phyloP scores from a whole-genome alignment of 1,284 basidiomycete species.

The Sutorius eximius region DNA sequence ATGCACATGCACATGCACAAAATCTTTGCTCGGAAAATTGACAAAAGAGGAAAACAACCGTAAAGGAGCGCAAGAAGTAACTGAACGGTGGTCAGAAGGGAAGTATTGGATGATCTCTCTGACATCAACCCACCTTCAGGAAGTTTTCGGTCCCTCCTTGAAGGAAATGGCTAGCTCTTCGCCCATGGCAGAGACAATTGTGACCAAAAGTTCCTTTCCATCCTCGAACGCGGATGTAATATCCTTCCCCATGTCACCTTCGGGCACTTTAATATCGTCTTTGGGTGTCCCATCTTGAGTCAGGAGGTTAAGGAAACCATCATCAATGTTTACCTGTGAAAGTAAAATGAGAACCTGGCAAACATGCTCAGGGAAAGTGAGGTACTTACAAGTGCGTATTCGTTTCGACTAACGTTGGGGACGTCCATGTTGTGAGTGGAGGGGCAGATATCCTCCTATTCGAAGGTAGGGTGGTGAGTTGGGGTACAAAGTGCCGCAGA shows the following conservation, averaged over 20 bases:
- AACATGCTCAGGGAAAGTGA: constrained; percentile 2
- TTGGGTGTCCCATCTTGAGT: constrained; percentile 80
- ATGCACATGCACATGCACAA: constrained; percentile 30
- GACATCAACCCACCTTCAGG: constrained; percentile 31
- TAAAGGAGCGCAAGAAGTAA: constrained; percentile 4
- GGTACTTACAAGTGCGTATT: constrained; percentile 84
- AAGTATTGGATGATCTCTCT: background rate
- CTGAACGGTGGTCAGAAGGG: background rate
- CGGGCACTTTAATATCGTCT: constrained; percentile 95
- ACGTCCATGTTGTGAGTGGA: constrained; percentile 99
- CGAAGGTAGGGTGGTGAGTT: background rate
- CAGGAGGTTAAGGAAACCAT: constrained; percentile 96
- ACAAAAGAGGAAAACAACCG: constrained; percentile 21
- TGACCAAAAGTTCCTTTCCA: constrained; percentile 88
- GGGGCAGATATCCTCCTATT: constrained; percentile 95
- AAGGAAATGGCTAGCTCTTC: constrained; percentile 88
- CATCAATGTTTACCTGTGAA: constrained; percentile 77
- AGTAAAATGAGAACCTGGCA: constrained; percentile 1
- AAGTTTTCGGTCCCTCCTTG: constrained; percentile 79
- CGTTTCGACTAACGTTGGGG: constrained; percentile 88
- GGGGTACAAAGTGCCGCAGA: background rate
- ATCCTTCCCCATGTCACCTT: constrained; percentile 68
- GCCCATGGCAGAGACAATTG: constrained; percentile 89
- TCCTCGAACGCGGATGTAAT: constrained; percentile 59
- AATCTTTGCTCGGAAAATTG: constrained; percentile 13